Evolutionary conservation across 1,139 yeast species (phyloP).

Genomic region (Diutina pseudorugosa): DNA sequence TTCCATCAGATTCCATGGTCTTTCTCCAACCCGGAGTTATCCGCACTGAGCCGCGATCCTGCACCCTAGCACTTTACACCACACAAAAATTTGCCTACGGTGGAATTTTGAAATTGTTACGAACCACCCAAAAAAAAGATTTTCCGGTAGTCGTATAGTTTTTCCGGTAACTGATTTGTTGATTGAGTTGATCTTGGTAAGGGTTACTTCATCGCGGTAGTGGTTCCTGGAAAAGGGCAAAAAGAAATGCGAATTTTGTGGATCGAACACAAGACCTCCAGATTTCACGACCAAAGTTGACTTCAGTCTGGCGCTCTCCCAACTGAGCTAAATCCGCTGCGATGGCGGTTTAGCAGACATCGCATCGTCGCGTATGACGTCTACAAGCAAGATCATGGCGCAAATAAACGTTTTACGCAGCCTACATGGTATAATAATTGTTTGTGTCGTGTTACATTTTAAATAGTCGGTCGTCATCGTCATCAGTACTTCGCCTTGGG

Average conservation of each 20-base stretch:
- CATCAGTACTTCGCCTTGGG: slow-evolving; percentile 17
- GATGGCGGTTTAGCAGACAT: not conserved
- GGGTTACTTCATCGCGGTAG: not conserved
- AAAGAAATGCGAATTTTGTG: slow-evolving; percentile 1
- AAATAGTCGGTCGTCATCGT: not conserved
- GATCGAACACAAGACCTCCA: slow-evolving; percentile 4
- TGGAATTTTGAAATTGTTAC: no score
- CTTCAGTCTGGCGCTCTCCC: slow-evolving; percentile 4
- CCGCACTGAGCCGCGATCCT: no score
- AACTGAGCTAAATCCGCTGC: slow-evolving; percentile 2
- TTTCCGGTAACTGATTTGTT: no score
- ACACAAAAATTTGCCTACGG: no score
- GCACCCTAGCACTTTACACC: no score
- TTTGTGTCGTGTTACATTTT: not conserved
- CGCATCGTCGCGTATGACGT: not conserved
- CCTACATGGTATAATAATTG: not conserved
- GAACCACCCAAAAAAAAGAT: no score
- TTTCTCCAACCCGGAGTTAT: no score
- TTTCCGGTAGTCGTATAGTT: no score
- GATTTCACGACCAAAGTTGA: slow-evolving; percentile 1
- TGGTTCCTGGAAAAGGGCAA: not conserved
- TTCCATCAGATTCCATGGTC: no score
- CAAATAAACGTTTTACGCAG: no score
- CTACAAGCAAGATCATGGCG: no score
- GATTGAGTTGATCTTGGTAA: no score